Evolutionary conservation across 331 rosid genomes (phyloP).

Genomic region (Rosa hybrid): DNA sequence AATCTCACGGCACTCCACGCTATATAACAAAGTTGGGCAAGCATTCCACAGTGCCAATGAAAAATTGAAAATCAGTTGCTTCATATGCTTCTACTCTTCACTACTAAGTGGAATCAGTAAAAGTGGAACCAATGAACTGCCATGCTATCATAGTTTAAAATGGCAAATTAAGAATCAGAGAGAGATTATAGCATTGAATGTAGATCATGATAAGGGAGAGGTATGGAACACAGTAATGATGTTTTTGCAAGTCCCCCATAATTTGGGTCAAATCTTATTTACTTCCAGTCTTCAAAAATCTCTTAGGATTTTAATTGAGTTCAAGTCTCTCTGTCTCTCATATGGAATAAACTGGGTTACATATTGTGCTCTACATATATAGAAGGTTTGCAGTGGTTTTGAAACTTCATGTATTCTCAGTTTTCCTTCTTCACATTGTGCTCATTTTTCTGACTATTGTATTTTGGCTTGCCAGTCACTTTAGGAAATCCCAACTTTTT

Average conservation of each 20-base stretch:
- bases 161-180: too few relatives aligned
- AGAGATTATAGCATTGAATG: too few relatives aligned
- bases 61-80: neutral
- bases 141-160: too few relatives aligned
- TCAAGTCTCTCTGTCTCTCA: too few relatives aligned
- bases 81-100: neutral
- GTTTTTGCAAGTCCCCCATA: too few relatives aligned
- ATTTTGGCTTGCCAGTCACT: conserved; percentile 16
- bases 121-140: too few relatives aligned
- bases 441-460: neutral
- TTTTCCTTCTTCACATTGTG: neutral
- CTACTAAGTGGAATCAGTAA: too few relatives aligned
- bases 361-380: neutral
- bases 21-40: neutral
- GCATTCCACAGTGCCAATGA: neutral
- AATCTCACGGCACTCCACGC: neutral
- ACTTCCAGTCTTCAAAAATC: too few relatives aligned
- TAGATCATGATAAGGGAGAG: too few relatives aligned
- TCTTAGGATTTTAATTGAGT: too few relatives aligned
- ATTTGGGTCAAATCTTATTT: too few relatives aligned
- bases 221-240: too few relatives aligned
- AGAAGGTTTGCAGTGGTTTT: neutral
- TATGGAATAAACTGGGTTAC: neutral
- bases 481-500: conserved; percentile 9
- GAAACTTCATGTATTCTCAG: neutral